Conservation (phyloP, 2,329 filamentous ascomycete species). For the Endocalyx cinctus region DNA sequence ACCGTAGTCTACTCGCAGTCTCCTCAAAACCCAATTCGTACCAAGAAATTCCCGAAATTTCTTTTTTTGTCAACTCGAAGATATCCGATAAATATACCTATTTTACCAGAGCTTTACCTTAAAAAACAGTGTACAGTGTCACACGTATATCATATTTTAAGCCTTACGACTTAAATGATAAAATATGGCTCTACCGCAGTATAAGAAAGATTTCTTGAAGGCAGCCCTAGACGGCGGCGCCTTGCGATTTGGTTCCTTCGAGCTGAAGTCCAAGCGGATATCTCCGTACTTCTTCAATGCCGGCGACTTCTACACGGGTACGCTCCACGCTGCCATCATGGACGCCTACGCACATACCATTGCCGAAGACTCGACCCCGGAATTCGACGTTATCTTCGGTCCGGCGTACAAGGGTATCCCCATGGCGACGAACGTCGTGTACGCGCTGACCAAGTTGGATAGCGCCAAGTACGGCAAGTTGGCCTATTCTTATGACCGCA, state of each 20-base stretch:
- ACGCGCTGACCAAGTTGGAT: slow-evolving; percentile 70
- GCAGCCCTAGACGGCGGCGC: slow-evolving; percentile 64
- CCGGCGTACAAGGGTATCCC: slow-evolving; percentile 98
- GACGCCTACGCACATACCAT: slow-evolving; percentile 74
- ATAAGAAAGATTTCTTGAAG: slow-evolving; percentile 70
- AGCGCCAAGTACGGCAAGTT: slow-evolving; percentile 60
- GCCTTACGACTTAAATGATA: too few relatives aligned
- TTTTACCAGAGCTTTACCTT: too few relatives aligned
- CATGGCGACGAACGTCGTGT: slow-evolving; percentile 71
- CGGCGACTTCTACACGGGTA: slow-evolving; percentile 79
- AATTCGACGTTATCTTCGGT: slow-evolving; percentile 84
- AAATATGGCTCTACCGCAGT: slow-evolving; percentile 50
- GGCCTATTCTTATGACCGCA: slow-evolving; percentile 90
- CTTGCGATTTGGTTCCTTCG: slow-evolving; percentile 78
- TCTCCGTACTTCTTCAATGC: slow-evolving; percentile 99
- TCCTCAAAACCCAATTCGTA: too few relatives aligned
- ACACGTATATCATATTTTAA: too few relatives aligned
- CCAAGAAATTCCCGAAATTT: too few relatives aligned
- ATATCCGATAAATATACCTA: too few relatives aligned
- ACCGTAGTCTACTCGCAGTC: too few relatives aligned
- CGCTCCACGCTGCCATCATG: slow-evolving; percentile 72
- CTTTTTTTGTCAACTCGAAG: too few relatives aligned
- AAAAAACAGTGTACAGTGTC: too few relatives aligned
- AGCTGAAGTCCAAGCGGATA: slow-evolving; percentile 84
- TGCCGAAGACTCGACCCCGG: slow-evolving; percentile 35